Evolutionary conservation across 2,329 filamentous ascomycete genomes (phyloP).

Genomic region (Parastagonospora avenae): DNA sequence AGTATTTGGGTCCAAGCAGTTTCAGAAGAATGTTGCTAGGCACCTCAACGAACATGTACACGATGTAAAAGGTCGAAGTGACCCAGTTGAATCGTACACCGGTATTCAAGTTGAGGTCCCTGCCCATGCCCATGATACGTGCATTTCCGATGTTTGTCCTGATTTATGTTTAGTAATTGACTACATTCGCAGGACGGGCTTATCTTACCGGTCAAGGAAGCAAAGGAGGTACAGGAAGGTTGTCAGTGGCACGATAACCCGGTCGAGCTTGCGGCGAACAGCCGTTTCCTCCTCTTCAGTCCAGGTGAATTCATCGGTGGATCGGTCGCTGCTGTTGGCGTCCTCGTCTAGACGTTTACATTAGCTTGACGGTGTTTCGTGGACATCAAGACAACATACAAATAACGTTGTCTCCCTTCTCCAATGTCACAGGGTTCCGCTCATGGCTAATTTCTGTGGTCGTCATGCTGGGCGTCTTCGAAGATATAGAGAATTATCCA

Average conservation of each 20-base stretch:
- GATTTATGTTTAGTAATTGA: slow-evolving; percentile 7
- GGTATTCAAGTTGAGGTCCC: slow-evolving; percentile 53
- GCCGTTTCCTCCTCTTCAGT: slow-evolving; percentile 57
- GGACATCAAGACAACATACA: slow-evolving; percentile 20
- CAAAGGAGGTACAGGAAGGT: slow-evolving; percentile 61
- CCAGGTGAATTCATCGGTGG: slow-evolving; percentile 51
- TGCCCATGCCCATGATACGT: slow-evolving; percentile 59
- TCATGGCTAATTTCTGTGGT: slow-evolving; percentile 5
- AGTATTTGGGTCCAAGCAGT: slow-evolving; percentile 58
- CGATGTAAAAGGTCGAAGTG: slow-evolving; percentile 63
- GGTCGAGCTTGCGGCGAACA: slow-evolving; percentile 59
- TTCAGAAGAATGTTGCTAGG: slow-evolving; percentile 63
- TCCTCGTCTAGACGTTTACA: slow-evolving; percentile 23
- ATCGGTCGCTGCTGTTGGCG: slow-evolving; percentile 34
- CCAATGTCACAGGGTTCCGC: slow-evolving; percentile 14
- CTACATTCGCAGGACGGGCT: not conserved
- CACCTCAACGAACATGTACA: slow-evolving; percentile 62
- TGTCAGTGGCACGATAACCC: slow-evolving; percentile 58
- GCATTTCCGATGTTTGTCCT: slow-evolving; percentile 59
- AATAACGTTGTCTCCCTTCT: slow-evolving; percentile 24
- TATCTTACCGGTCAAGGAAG: slow-evolving; percentile 51
- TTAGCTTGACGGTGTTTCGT: slow-evolving; percentile 8
- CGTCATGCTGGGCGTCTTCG: slow-evolving; percentile 10
- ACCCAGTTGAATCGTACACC: slow-evolving; percentile 63
- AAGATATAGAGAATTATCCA: not conserved